Conservation (phyloP, 805 yeast species). For the Wickerhamiella shivajii region DNA sequence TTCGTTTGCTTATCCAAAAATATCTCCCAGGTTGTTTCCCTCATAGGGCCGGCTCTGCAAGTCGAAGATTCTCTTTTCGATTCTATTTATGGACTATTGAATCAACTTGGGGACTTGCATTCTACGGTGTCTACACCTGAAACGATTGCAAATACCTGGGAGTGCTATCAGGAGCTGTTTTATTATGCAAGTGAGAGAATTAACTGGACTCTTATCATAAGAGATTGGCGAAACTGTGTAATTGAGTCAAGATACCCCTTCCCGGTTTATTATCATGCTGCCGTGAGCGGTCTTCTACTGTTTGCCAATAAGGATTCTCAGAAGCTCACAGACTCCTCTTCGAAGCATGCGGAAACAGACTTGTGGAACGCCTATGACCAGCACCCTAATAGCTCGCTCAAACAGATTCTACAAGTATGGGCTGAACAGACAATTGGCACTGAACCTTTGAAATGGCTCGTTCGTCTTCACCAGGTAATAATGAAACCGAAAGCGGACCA, state of each 20-base stretch:
- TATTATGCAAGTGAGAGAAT: conserved; percentile 16
- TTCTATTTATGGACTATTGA: conserved; percentile 22
- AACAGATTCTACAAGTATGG: conserved; percentile 43
- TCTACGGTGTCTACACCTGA: conserved; percentile 23
- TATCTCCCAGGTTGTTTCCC: conserved; percentile 12
- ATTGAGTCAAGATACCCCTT: conserved; percentile 1
- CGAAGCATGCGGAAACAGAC: conserved; percentile 33
- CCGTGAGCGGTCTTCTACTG: conserved; percentile 45
- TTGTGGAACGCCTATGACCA: conserved; percentile 47
- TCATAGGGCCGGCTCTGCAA: conserved; percentile 40
- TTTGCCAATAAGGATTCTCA: conserved; percentile 40
- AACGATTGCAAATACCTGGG: conserved; percentile 19
- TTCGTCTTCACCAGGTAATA: conserved; percentile 31
- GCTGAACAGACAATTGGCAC: conserved; percentile 34
- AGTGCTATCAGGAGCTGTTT: conserved; percentile 15
- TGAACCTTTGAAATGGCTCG: conserved; percentile 40
- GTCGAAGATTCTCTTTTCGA: conserved; percentile 14
- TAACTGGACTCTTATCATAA: conserved; percentile 13
- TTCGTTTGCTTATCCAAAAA: conserved; percentile 32
- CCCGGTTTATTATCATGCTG: conserved; percentile 21
- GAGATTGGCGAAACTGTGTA: conserved; percentile 13
- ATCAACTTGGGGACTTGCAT: conserved; percentile 24
- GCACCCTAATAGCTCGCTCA: conserved; percentile 32
- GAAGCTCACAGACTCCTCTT: conserved; percentile 28
- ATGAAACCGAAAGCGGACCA: conserved; percentile 20